Evolutionary conservation across 805 yeast genomes (phyloP).

Genomic region (Vanderwaltozyma yarrowii): DNA sequence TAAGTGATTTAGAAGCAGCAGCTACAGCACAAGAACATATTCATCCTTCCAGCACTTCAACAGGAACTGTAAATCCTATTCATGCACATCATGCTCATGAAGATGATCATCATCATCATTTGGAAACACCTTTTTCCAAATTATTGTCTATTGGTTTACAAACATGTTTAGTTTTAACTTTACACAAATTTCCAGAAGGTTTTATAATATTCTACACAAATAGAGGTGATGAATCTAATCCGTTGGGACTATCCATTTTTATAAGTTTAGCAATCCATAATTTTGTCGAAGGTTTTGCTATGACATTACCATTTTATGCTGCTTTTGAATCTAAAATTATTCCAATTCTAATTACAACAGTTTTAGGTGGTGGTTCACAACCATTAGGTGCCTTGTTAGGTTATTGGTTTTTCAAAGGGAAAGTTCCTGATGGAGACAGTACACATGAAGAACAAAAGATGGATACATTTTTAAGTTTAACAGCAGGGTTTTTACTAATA

Average conservation of each 20-base stretch:
- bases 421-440: slow-evolving; percentile 24
- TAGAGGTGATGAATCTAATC: slow-evolving; percentile 29
- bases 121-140: slow-evolving; percentile 65
- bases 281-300: slow-evolving; percentile 87
- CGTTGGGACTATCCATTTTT: slow-evolving; percentile 70
- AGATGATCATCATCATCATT: slow-evolving; percentile 59
- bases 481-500: slow-evolving; percentile 78
- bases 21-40: slow-evolving; percentile 3
- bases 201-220: slow-evolving; percentile 68
- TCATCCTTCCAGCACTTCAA: neutral
- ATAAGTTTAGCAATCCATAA: slow-evolving; percentile 82
- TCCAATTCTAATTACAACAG: slow-evolving; percentile 56
- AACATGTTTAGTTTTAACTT: slow-evolving; percentile 74
- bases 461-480: slow-evolving; percentile 48
- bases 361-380: slow-evolving; percentile 76
- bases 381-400: slow-evolving; percentile 84
- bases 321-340: slow-evolving; percentile 52
- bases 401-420: slow-evolving; percentile 36
- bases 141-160: slow-evolving; percentile 84
- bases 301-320: slow-evolving; percentile 82
- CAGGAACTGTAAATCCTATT: neutral
- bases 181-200: slow-evolving; percentile 94
- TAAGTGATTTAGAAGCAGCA: neutral
- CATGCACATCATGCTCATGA: slow-evolving; percentile 30
- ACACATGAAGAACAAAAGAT: slow-evolving; percentile 26